Evolutionary conservation across 148 eudicot species (phyloP), one percentile per base, ranked within the genome.

Genomic region (Spergularia bocconei): DNA sequence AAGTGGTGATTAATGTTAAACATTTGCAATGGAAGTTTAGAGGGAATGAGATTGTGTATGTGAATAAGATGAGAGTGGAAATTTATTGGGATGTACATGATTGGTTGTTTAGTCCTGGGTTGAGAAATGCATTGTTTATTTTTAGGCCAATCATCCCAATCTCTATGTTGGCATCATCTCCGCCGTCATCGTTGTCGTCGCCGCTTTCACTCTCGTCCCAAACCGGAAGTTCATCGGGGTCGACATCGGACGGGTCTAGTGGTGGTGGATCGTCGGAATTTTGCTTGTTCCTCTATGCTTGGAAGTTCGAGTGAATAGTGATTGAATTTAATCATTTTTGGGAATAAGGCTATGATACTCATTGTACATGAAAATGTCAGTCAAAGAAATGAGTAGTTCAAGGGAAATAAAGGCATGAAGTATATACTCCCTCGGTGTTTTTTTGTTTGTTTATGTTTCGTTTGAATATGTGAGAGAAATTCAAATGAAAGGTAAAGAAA

Each of bases 61-160:
- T 90, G 69, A 87, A 82, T 62, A 76, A 83, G 69, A 79, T 81
- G 33, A 82, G 82, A 11, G 72, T 90, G 6, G 89, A 90, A 44
- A 84, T 90, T 19, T 82, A 82, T 75, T 90, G 91, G 90, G 95
- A 90, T 75, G 91, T 90, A 48, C 95, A 90, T 82, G 91, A 90
- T 76, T 90, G 95, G 95, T 80, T 90, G 0, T 90, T 88, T 70
- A 81, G 77, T 81, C 81, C 77, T 66, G 87, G 84, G 3, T 74
- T 80, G 51, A 76, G 86, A 44, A 77, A 83, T 63, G 86, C 75
- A 12, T 73, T 79, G 79, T 83, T 83, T 19, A 76, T 80, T 20
- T 83, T 83, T 62, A 83, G 80, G 75, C 81, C 86, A 1, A 55
- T 73, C 38, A n/a, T 63, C 8, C 66, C 73, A 6, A 2, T 13